Conservation (phyloP, 306 rosid species). For the Vigna mungo region DNA sequence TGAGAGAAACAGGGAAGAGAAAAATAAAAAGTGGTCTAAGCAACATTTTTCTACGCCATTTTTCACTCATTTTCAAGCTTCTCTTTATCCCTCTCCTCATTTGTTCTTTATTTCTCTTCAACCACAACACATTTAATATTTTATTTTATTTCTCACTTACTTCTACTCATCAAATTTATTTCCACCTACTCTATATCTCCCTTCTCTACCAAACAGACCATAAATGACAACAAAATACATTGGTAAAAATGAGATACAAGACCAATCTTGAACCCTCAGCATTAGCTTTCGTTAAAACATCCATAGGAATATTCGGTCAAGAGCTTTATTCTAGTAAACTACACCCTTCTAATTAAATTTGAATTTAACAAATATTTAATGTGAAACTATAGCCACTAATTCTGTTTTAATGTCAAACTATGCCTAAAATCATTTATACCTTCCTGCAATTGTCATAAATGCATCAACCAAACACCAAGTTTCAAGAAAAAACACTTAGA, state of each 20-base stretch:
- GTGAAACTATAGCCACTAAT: neutral
- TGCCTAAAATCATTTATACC: constrained; percentile 36
- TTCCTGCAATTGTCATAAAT: constrained; percentile 19
- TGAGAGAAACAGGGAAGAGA: too few relatives aligned
- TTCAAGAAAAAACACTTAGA: constrained; percentile 9
- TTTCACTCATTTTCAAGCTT: too few relatives aligned
- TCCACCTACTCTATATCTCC: too few relatives aligned
- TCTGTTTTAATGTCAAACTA: neutral
- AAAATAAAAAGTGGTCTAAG: too few relatives aligned
- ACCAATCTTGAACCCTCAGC: constrained; percentile 13
- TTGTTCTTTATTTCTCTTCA: too few relatives aligned
- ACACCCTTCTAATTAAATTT: neutral
- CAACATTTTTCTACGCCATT: too few relatives aligned
- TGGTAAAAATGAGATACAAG: neutral
- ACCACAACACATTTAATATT: too few relatives aligned
- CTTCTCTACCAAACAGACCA: too few relatives aligned
- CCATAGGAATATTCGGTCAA: neutral
- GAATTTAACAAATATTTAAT: neutral
- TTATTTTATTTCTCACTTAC: too few relatives aligned
- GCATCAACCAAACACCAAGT: constrained; percentile 42
- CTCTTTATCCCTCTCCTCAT: too few relatives aligned
- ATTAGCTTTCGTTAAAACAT: neutral
- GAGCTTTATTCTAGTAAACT: neutral
- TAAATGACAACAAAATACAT: neutral
- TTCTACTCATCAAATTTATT: too few relatives aligned